phyloP scores from a whole-genome alignment of 306 rosid genomes.

The Canavalia gladiata region DNA sequence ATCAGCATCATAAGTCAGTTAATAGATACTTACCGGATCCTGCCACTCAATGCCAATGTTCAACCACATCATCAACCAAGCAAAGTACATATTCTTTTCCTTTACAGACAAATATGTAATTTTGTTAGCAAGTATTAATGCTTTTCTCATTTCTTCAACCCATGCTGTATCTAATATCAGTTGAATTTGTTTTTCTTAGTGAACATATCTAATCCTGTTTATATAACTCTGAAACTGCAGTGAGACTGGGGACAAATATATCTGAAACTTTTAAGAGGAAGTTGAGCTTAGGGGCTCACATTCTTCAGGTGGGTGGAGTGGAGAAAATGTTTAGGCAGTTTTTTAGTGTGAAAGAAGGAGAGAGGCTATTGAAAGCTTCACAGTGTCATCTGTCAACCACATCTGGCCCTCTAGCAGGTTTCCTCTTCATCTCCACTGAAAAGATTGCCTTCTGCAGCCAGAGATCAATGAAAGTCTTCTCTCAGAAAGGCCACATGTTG shows the following conservation, averaged over 20 bases:
- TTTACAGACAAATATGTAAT: neutral
- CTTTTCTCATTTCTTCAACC: neutral
- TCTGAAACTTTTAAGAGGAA: constrained; percentile 70
- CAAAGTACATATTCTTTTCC: constrained; percentile 42
- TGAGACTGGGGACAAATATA: constrained; percentile 62
- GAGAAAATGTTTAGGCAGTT: constrained; percentile 65
- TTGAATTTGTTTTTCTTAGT: neutral
- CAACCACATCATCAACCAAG: constrained; percentile 44
- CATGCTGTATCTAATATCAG: neutral
- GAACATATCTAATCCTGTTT: constrained; percentile 8
- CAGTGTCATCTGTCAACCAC: constrained; percentile 83
- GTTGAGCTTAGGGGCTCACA: constrained; percentile 75
- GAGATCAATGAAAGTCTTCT: constrained; percentile 64
- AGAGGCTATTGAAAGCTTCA: constrained; percentile 66
- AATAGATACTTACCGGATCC: constrained; percentile 51
- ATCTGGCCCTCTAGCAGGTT: constrained; percentile 83
- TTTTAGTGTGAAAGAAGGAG: constrained; percentile 63
- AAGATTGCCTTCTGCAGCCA: constrained; percentile 85
- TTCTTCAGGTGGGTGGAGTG: constrained; percentile 69
- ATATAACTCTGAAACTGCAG: constrained; percentile 28
- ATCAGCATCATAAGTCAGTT: constrained; percentile 46
- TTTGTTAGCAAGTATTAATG: neutral
- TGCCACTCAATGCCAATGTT: constrained; percentile 39
- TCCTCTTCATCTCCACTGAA: constrained; percentile 78
- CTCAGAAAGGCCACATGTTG: constrained; percentile 56